A percentile compares a stretch with the other conserved stretches of the same genome.
phyloP scores from a whole-genome alignment of 495 filamentous ascomycete species.

The Tetracladium setigerum region DNA sequence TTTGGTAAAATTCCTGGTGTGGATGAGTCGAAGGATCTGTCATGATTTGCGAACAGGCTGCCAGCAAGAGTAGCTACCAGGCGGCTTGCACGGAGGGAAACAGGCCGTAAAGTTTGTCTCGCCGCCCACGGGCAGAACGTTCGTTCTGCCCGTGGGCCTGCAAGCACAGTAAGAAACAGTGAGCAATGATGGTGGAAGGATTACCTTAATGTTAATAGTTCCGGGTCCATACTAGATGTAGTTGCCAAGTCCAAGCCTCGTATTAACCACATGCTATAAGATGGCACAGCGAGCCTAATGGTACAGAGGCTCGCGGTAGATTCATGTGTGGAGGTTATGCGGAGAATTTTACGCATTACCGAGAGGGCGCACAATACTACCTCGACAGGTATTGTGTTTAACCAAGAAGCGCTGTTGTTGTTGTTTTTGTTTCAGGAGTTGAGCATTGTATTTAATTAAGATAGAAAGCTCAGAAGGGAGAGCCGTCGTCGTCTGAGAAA shows the following conservation, averaged over 20 bases:
- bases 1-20: neutral
- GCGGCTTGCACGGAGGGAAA: neutral
- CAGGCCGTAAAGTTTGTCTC: too few relatives aligned
- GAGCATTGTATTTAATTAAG: neutral
- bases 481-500: neutral
- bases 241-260: neutral
- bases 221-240: neutral
- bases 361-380: neutral
- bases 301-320: neutral
- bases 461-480: neutral
- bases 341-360: neutral
- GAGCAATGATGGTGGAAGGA: neutral
- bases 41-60: neutral
- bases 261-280: neutral
- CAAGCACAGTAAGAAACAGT: neutral
- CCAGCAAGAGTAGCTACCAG: slow-evolving; percentile 1
- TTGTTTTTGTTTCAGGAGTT: too few relatives aligned
- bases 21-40: neutral
- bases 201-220: neutral
- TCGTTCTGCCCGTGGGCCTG: too few relatives aligned
- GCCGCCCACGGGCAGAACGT: too few relatives aligned
- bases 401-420: too few relatives aligned
- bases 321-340: slow-evolving; percentile 1
- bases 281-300: neutral
- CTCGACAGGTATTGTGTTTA: too few relatives aligned